Base-by-base conservation (phyloP, 2,329 filamentous ascomycete species). In the Bimuria novae-zelandiae region DNA sequence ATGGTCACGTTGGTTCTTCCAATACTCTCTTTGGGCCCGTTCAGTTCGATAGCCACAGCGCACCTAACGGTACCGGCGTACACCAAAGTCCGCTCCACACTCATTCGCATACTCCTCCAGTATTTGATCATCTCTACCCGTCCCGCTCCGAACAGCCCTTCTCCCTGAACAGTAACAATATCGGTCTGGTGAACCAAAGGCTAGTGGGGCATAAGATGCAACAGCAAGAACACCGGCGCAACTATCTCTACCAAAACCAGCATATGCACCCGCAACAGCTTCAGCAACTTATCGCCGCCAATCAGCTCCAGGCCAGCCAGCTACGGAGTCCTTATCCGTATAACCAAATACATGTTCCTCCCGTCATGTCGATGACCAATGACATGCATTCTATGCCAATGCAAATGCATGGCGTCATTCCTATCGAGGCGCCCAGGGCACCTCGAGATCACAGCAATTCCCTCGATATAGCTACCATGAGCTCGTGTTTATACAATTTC, bases 401-500 rank as follows among this genome's bases (percentile, higher is more conserved):
- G 21, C 67, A 75, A 55, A 27, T 44, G 17, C 64, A 70, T 3
- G 65, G 69, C n/a, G 68, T 70, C 55, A 66, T 76, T 49, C 62
- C 69, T 12, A 59, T 75, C 5, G 74, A 77, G 29, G 70, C 77
- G 11, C 74, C 77, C 10, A 72, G 76, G 43, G 73, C 68, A 36
- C 71, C 76, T 2, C 78, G 83, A 45, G 84, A 86, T 25, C 64
- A 70, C 42, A 33, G 16, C 25, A 80, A 84, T 52, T 85, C 89
- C 49, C 75, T 79, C 1, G 79, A 80, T 12, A 82, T 56, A 5
- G 36, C 84, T 49, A 76, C 88, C 12, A 84, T 90, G 63, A 95
- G 91, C 70, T 76, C 80, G 12, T 76, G 92, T 7, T 79, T 97
- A 1, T 88, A 92, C 56, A 90, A 96, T 25, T 97, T 95, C 74